These are phyloP conservation scores for Fusarium verticillioides DNA, from an alignment of 2,329 filamentous ascomycete species.

Conservation along the genomic window DNA sequence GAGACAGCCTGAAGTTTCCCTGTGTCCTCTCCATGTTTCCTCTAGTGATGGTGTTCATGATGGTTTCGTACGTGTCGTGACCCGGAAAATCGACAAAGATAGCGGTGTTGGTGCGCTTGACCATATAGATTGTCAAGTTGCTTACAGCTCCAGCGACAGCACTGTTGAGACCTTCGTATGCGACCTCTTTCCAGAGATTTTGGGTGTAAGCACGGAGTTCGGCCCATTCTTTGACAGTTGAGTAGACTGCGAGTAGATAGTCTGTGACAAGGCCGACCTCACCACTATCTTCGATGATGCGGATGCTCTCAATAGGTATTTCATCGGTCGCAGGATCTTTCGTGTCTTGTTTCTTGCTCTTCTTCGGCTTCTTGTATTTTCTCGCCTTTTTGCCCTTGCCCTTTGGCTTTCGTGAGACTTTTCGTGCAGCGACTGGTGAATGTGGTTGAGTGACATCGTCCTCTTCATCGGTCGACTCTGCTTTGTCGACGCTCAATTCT, in stretches of 20 bases:
- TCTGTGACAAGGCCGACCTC: conserved; percentile 51
- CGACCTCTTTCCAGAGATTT: conserved; percentile 55
- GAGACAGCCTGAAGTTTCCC: background rate
- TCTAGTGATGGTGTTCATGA: conserved; percentile 54
- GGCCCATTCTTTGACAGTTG: conserved; percentile 51
- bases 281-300: conserved; percentile 52
- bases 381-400: conserved; percentile 9
- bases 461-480: conserved; percentile 15
- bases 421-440: background rate
- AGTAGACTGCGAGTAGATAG: conserved; percentile 57
- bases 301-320: conserved; percentile 57
- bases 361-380: conserved; percentile 32
- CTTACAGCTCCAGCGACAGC: conserved; percentile 58
- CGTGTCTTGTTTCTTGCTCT: conserved; percentile 21
- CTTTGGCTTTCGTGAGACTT: background rate
- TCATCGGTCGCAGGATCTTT: conserved; percentile 46
- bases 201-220: conserved; percentile 55
- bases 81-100: conserved; percentile 60
- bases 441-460: background rate
- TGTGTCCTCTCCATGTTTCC: conserved; percentile 49
- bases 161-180: conserved; percentile 57
- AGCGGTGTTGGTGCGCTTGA: conserved; percentile 50
- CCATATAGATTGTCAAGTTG: conserved; percentile 54
- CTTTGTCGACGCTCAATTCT: conserved; percentile 3
- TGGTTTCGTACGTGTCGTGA: conserved; percentile 55